Evolutionary conservation across 2,329 filamentous ascomycete species (phyloP).

Genomic region (Aspergillus pseudoglaucus): DNA sequence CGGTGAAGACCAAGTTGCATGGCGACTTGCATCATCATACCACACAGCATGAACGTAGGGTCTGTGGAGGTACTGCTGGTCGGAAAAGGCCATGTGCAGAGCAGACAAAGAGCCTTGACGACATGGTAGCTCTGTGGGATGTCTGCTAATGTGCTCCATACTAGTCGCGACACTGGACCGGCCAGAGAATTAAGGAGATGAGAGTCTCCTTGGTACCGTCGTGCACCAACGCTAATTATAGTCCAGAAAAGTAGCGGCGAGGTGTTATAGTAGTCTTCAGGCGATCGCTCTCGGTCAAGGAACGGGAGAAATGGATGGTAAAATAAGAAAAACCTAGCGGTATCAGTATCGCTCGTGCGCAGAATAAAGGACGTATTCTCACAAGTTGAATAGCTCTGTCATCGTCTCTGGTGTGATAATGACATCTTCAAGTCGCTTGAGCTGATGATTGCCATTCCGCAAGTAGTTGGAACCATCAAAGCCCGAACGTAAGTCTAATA

Average conservation of each 20-base stretch:
- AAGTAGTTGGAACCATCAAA: conserved; percentile 37
- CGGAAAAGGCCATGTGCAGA: conserved; percentile 61
- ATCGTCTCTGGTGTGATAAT: conserved; percentile 37
- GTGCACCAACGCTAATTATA: conserved; percentile 56
- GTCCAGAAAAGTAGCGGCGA: conserved; percentile 65
- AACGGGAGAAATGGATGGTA: conserved; percentile 62
- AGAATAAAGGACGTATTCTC: conserved; percentile 9
- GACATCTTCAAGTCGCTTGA: conserved; percentile 49
- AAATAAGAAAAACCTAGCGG: conserved; percentile 54
- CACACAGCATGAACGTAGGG: conserved; percentile 59
- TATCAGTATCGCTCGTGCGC: conserved; percentile 9
- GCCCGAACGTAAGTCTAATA: conserved; percentile 45
- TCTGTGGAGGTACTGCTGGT: conserved; percentile 58
- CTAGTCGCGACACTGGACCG: conserved; percentile 50
- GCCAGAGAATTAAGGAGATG: conserved; percentile 47
- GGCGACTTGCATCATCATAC: conserved; percentile 62
- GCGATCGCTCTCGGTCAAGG: conserved; percentile 48
- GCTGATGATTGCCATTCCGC: conserved; percentile 45
- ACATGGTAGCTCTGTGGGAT: conserved; percentile 59
- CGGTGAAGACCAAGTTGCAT: conserved; percentile 61
- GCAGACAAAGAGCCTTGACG: conserved; percentile 56
- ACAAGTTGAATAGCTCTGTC: conserved; percentile 41
- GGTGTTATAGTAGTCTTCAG: conserved; percentile 52
- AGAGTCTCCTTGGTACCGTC: conserved; percentile 51
- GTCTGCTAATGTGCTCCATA: conserved; percentile 56